Evolutionary conservation across 371 early-diverging fungal genomes (phyloP), one percentile per base, ranked within the genome.

Genomic region (Rhizopus microsporus): DNA sequence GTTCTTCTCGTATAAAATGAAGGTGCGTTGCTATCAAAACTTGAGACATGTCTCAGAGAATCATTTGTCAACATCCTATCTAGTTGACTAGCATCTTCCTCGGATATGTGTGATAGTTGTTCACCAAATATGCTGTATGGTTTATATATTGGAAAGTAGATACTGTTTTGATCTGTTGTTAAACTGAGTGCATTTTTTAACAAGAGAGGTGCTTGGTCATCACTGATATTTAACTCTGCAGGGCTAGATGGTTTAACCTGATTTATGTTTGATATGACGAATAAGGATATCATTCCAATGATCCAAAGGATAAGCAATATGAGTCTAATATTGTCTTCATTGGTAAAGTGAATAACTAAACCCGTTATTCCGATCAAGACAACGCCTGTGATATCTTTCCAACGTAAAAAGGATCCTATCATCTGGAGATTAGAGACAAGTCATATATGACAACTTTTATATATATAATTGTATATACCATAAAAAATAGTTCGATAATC

Each of bases 81-180:
- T 16, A 77, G 48, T 62, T 67, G 63, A 50, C 69, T 71, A 0
- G 64, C 61, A 35, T 72, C 75, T 62, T 75, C 77, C 30, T 65
- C 66, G 43, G 77, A 77, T 16, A 77, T 77, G 33, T 77, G 74
- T 0, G 77, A 77, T 5, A 77, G 49, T 37, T 70, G 69, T 37
- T 77, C 77, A 1, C 67, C 77, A 63, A 77, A 77, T n/a, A 77
- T 57, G 52, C 77, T 77, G 51, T 77, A 77, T 8, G 77, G 77
- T 12, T 71, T 63, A 38, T 77, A 77, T 2, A 56, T 46, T n/a
- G 54, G 59, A 34, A 59, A 57, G 23, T 56, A 35, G 5, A 61
- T 50, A 15, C 46, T 46, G 34, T 45, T 57, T 35, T 54, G 62
- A 53, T 65, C 65, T 23, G 59, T 53, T n/a, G 66, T 56, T 12